Evolutionary conservation across 2,329 filamentous ascomycete genomes (phyloP), one percentile per base, ranked within the genome.

Genomic region (Aureobasidium pullulans): DNA sequence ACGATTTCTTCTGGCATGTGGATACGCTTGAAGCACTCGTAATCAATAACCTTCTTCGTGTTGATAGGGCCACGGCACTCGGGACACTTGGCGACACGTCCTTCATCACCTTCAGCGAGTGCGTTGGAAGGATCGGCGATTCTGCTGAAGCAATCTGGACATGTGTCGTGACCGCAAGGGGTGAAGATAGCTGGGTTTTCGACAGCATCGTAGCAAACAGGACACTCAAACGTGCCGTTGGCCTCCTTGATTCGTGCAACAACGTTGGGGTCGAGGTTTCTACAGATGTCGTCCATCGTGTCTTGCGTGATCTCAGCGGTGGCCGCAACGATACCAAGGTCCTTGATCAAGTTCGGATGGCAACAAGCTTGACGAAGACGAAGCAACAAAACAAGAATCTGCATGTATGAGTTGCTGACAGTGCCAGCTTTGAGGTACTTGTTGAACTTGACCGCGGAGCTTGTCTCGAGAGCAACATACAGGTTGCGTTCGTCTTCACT

Each of bases 151-250:
- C 91, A 96, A 63, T 91, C 87, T 1, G 81, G 76, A 71, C 91
- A 96, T 28, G 85, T 84, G 61, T 86, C 84, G 68, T 96, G 91
- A 1, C 91, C 91, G 67, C 91, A 96, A 1, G 90, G 90, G 54
- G 90, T 79, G 70, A 92, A 87, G 63, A 96, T 89, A 3, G 82
- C 82, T 0, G 89, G 88, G 62, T 92, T 91, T 13, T 81, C 78
- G 6, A 87, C 83, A 2, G 79, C 84, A 66, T 96, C 91, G 61
- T 88, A 86, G 70, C 91, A 96, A 19, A 94, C 85, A 0, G 89
- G 89, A 67, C 91, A 96, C 69, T 92, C 87, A 52, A 93, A 89
- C 2, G 69, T 67, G 19, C 78, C 81, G 1, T 84, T 78, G 6
- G 76, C 73, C 11, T 76, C 73, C 63, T 77, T 87, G 68, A 94